A percentile compares a stretch with the other conserved stretches of the same genome.
phyloP scores from a whole-genome alignment of 352 stramenopile species.

The Phytophthora vignae region DNA sequence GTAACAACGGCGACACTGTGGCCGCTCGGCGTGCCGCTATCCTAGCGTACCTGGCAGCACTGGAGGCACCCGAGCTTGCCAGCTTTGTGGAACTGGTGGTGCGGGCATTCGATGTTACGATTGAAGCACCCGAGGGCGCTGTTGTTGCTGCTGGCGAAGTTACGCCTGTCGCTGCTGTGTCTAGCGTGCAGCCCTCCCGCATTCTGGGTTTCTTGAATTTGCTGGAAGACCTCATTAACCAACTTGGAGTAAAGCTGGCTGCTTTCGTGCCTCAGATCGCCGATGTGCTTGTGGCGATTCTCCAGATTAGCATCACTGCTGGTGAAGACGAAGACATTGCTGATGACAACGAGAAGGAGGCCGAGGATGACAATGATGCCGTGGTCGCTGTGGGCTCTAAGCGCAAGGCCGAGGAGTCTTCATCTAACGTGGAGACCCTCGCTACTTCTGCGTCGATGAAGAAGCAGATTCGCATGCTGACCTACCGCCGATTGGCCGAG shows the following conservation, averaged over 20 bases:
- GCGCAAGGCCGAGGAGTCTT: constrained; percentile 22
- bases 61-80: constrained; percentile 78
- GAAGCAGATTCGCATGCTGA: constrained; percentile 85
- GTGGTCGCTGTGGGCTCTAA: constrained; percentile 28
- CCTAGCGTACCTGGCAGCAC: constrained; percentile 87
- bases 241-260: constrained; percentile 88
- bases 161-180: constrained; percentile 46
- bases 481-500: constrained; percentile 77
- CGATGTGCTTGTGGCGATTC: constrained; percentile 78
- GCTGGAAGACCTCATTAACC: constrained; percentile 85
- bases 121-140: constrained; percentile 28
- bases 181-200: constrained; percentile 71
- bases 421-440: constrained; percentile 17
- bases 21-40: constrained; percentile 89
- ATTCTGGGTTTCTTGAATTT: constrained; percentile 93
- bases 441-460: constrained; percentile 58
- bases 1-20: constrained; percentile 86
- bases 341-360: constrained; percentile 27
- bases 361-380: constrained; percentile 11
- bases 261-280: constrained; percentile 83
- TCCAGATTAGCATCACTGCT: constrained; percentile 58
- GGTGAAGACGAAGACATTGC: constrained; percentile 37
- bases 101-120: constrained; percentile 81
- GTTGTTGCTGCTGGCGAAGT: constrained; percentile 25
- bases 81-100: constrained; percentile 92